Percentiles rank a stretch among this genome's conserved stretches.
Evolutionary conservation across 306 rosid species (phyloP).

Genomic region (Inga oerstediana): DNA sequence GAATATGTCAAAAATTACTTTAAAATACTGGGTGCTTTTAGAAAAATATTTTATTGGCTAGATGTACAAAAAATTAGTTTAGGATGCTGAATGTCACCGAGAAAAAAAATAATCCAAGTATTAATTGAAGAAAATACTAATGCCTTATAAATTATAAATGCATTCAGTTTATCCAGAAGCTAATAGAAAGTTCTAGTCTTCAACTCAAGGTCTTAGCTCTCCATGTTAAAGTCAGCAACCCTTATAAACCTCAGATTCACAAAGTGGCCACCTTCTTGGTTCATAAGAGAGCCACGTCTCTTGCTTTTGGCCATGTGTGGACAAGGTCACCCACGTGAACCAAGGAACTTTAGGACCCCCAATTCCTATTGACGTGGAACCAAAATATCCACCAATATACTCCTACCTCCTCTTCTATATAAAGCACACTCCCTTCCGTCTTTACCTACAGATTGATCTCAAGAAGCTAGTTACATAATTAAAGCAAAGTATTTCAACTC

Average conservation of each 20-base stretch:
- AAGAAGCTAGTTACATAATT: accelerated
- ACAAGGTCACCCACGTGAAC: constrained; percentile 50
- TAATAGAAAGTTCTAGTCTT: constrained; percentile 22
- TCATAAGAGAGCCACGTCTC: constrained; percentile 39
- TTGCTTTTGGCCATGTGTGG: constrained; percentile 33
- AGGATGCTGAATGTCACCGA: too few species aligned
- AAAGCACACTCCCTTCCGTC: constrained; percentile 15
- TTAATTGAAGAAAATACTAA: not conserved
- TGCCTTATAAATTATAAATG: not conserved
- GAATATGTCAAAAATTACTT: too few species aligned
- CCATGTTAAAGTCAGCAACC: not conserved
- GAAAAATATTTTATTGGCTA: too few species aligned
- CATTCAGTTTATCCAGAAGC: not conserved
- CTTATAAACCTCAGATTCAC: constrained; percentile 26
- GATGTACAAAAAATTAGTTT: too few species aligned
- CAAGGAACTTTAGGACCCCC: constrained; percentile 36
- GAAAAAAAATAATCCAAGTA: not conserved
- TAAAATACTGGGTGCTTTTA: too few species aligned
- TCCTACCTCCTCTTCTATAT: constrained; percentile 30
- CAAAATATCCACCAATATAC: constrained; percentile 42
- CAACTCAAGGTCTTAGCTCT: constrained; percentile 5
- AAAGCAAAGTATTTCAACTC: accelerated
- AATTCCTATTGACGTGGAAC: constrained; percentile 39
- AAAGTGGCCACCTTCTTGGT: not conserved
- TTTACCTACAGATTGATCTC: not conserved